Conservation (phyloP, 2,329 filamentous ascomycete genomes). For the Aspergillus aculeatinus region DNA sequence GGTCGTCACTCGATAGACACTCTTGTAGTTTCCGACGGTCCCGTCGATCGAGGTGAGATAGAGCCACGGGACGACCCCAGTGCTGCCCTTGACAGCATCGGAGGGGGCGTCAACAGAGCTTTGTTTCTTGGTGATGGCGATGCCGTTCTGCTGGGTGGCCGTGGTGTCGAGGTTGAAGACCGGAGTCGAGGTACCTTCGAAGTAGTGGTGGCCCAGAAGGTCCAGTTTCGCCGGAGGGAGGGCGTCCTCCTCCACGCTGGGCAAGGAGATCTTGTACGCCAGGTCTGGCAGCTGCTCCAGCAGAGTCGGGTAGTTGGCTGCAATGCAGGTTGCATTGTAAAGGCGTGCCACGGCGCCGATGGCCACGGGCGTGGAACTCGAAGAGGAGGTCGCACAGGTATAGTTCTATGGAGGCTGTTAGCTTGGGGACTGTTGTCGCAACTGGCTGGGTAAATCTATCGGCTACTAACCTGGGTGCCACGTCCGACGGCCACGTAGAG, state of each 20-base stretch:
- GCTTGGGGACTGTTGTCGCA: not conserved
- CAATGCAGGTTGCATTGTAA: slow-evolving; percentile 83
- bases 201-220: slow-evolving; percentile 78
- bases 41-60: slow-evolving; percentile 59
- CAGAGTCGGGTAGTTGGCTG: slow-evolving; percentile 66
- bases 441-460: not conserved
- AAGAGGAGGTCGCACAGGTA: slow-evolving; percentile 67
- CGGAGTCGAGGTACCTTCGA: slow-evolving; percentile 64
- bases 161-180: slow-evolving; percentile 74
- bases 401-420: slow-evolving; percentile 69
- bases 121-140: slow-evolving; percentile 63
- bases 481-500: slow-evolving; percentile 81
- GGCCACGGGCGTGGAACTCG: slow-evolving; percentile 61
- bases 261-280: slow-evolving; percentile 65
- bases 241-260: slow-evolving; percentile 33
- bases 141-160: slow-evolving; percentile 48
- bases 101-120: slow-evolving; percentile 62
- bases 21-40: slow-evolving; percentile 63
- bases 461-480: slow-evolving; percentile 60
- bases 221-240: slow-evolving; percentile 57
- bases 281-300: slow-evolving; percentile 64
- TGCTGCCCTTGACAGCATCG: slow-evolving; percentile 58
- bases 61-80: slow-evolving; percentile 77
- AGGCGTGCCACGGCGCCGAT: slow-evolving; percentile 77
- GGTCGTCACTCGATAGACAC: slow-evolving; percentile 82